phyloP scores from a whole-genome alignment of 2,329 filamentous ascomycete genomes.

The Alternaria ethzedia region DNA sequence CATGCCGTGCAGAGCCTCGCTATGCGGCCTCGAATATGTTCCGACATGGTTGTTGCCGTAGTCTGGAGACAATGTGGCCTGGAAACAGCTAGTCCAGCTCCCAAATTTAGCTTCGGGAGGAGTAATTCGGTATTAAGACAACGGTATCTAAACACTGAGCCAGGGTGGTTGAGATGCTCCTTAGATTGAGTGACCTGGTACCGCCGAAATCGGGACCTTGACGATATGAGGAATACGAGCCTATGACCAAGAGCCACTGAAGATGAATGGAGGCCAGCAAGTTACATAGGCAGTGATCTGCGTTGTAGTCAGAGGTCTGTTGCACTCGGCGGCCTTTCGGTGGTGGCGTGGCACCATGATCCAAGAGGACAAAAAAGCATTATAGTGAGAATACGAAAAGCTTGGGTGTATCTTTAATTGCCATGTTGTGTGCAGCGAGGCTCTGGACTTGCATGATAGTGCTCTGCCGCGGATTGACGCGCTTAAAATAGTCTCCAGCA shows the following conservation, averaged over 20 bases:
- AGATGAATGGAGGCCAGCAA: neutral
- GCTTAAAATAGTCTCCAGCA: conserved; percentile 37
- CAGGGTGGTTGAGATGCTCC: conserved; percentile 17
- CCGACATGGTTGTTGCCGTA: neutral
- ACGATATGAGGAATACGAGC: conserved; percentile 24
- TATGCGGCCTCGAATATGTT: conserved; percentile 10
- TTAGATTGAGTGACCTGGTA: conserved; percentile 34
- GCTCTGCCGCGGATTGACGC: conserved; percentile 7
- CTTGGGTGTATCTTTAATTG: conserved; percentile 38
- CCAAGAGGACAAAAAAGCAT: conserved; percentile 18
- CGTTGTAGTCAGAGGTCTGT: conserved; percentile 6
- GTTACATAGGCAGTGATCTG: conserved; percentile 9
- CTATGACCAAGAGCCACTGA: conserved; percentile 15
- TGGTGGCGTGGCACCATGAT: conserved; percentile 8
- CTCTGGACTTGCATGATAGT: conserved; percentile 26
- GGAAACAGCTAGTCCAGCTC: conserved; percentile 22
- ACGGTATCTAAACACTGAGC: conserved; percentile 23
- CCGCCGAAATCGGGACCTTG: conserved; percentile 11
- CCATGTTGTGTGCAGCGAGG: conserved; percentile 16
- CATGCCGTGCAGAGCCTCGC: conserved; percentile 17
- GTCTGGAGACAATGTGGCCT: conserved; percentile 18
- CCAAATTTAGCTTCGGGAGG: conserved; percentile 35
- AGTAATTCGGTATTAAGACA: conserved; percentile 24
- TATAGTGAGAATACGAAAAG: conserved; percentile 44
- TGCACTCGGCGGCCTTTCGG: neutral